These are phyloP conservation scores for Stagonosporopsis vannaccii DNA, from an alignment of 2,329 filamentous ascomycete genomes.

Conservation along the genomic window DNA sequence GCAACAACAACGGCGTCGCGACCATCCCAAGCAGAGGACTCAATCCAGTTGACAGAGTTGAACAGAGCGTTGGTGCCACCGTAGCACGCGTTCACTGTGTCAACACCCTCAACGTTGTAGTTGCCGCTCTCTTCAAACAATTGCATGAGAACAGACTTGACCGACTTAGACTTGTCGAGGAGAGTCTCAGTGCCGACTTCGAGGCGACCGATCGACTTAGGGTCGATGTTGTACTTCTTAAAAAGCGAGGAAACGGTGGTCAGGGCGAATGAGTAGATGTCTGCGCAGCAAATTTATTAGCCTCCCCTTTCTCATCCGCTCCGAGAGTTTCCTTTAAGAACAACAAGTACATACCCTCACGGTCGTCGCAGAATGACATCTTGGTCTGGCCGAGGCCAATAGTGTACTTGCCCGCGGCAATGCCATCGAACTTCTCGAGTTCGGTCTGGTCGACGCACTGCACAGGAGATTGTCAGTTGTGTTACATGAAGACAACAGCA, in stretches of 20 bases:
- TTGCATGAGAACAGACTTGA: conserved; percentile 63
- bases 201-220: conserved; percentile 59
- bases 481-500: conserved; percentile 23
- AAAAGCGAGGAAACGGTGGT: conserved; percentile 61
- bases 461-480: conserved; percentile 18
- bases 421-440: conserved; percentile 64
- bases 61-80: conserved; percentile 63
- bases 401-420: conserved; percentile 60
- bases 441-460: conserved; percentile 63
- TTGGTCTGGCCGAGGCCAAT: conserved; percentile 63
- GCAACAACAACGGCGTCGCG: conserved; percentile 61
- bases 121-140: conserved; percentile 60
- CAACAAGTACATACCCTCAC: conserved; percentile 56
- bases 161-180: conserved; percentile 63
- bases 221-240: conserved; percentile 61
- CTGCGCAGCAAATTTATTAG: conserved; percentile 40
- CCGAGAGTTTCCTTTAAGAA: not conserved
- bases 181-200: conserved; percentile 63
- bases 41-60: conserved; percentile 63
- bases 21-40: conserved; percentile 62
- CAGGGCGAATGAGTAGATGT: conserved; percentile 62
- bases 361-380: conserved; percentile 64
- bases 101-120: conserved; percentile 62
- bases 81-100: conserved; percentile 63
- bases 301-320: conserved; percentile 7